Conservation (phyloP, 805 yeast genomes). For the Grigorovia humatica region DNA sequence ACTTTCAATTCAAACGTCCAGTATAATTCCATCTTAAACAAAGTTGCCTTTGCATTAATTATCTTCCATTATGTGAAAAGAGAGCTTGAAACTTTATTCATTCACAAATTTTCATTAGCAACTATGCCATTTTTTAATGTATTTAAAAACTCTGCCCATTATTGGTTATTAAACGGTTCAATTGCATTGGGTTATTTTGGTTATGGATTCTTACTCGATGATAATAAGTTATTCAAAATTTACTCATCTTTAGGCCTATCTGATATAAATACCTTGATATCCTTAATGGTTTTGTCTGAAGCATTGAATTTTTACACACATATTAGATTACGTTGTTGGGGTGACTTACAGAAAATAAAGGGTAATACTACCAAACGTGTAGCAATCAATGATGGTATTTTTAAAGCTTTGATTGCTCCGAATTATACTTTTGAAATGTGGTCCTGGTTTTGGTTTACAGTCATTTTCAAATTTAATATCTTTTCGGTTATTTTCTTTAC, state of each 20-base stretch:
- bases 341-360: conserved; percentile 28
- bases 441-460: conserved; percentile 61
- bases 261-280: conserved; percentile 27
- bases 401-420: conserved; percentile 76
- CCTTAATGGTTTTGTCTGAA: conserved; percentile 50
- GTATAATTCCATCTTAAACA: conserved; percentile 20
- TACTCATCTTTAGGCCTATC: conserved; percentile 11
- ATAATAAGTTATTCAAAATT: conserved; percentile 9
- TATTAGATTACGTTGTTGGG: conserved; percentile 45
- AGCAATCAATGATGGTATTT: conserved; percentile 69
- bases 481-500: conserved; percentile 59
- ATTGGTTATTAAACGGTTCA: conserved; percentile 84
- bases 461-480: conserved; percentile 63
- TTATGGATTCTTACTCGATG: conserved; percentile 33
- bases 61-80: conserved; percentile 76
- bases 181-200: conserved; percentile 39
- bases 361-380: conserved; percentile 30
- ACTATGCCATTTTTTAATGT: conserved; percentile 89
- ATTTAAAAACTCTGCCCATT: conserved; percentile 83
- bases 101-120: conserved; percentile 76
- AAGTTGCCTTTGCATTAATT: conserved; percentile 35
- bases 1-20: not conserved
- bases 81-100: conserved; percentile 74
- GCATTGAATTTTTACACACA: conserved; percentile 66
- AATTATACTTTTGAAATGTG: conserved; percentile 84